Evolutionary conservation across 2,329 filamentous ascomycete species (phyloP), one percentile per base, ranked within the genome.

Genomic region (Lasiodiplodia sp.): DNA sequence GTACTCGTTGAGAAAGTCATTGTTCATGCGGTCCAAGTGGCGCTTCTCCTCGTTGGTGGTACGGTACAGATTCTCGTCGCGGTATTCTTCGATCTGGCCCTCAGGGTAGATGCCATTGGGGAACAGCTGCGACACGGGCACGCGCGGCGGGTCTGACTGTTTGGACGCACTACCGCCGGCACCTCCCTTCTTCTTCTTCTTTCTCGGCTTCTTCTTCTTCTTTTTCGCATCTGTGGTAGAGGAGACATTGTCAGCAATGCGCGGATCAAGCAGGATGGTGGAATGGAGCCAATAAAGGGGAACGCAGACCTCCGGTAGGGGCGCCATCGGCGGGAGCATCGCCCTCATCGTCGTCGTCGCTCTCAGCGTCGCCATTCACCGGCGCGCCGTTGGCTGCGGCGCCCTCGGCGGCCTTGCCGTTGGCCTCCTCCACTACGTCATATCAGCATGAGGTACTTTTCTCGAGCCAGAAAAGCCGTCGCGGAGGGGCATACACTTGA

Each of bases 41-140:
- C 92, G 88, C 83, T 94, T 94, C 84, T 96, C 93, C 80, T 95
- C 93, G 78, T 85, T 89, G 14, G 93, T 96, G 3, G 91, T 96
- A 68, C 93, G 89, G 79, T 89, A 92, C 51, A 86, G 80, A 78
- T 96, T 96, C 73, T 95, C 92, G 76, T 93, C 85, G 70, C 84
- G 81, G 80, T 96, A 96, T 72, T 94, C 90, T 73, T 89, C 87
- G 77, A 93, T 91, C 80, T 96, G 88, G 72, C 93, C 93, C 75
- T 88, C 87, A 60, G 92, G 93, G 78, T 93, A 97, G 72, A 84
- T 84, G 75, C 88, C 85, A 78, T 88, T 88, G 65, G 91, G 88
- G 82, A 93, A 96, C 53, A 96, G 85, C 73, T 89, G 88, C 40
- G 91, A 89, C 44, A 96, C 81, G 52, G 89, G 86, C 28, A 96